Evolutionary conservation across 805 yeast species (phyloP).

Genomic region (Kuraishia hungarica): DNA sequence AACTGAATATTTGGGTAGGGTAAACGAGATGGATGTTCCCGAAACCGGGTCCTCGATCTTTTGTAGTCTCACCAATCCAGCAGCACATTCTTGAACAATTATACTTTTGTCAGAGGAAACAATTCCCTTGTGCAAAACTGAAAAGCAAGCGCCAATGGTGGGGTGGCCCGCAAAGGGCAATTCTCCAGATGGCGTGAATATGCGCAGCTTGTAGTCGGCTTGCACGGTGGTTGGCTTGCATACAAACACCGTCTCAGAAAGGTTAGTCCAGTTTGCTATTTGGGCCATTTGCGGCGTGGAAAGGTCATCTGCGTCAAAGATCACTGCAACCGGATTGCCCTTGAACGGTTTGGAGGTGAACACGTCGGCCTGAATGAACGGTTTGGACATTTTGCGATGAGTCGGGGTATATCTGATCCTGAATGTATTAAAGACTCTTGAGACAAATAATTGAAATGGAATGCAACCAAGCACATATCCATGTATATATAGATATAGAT

Average conservation of each 20-base stretch:
- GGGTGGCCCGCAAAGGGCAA: constrained; percentile 63
- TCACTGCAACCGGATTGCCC: constrained; percentile 53
- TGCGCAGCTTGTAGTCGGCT: constrained; percentile 41
- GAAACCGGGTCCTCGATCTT: not conserved
- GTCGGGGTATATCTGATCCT: not conserved
- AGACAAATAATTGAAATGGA: too few relatives aligned
- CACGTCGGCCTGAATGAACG: constrained; percentile 28
- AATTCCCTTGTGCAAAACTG: constrained; percentile 29
- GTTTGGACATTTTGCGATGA: not conserved
- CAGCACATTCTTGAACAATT: constrained; percentile 34
- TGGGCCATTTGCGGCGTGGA: constrained; percentile 31
- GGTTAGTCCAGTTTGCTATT: constrained; percentile 52
- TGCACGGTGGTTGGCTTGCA: constrained; percentile 25
- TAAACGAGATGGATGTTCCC: not conserved
- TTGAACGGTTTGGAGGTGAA: constrained; percentile 28
- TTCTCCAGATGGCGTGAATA: constrained; percentile 38
- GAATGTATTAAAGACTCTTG: too few relatives aligned
- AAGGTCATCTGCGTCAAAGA: constrained; percentile 31
- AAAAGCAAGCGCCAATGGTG: constrained; percentile 43
- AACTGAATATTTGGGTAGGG: not conserved
- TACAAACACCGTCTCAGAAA: constrained; percentile 51
- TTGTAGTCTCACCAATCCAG: constrained; percentile 30
- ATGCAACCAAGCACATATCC: too few relatives aligned
- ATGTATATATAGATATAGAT: too few relatives aligned
- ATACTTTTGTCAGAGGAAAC: constrained; percentile 18